Base-by-base conservation (phyloP, 2,329 filamentous ascomycete species). In the Fusarium sp. region DNA sequence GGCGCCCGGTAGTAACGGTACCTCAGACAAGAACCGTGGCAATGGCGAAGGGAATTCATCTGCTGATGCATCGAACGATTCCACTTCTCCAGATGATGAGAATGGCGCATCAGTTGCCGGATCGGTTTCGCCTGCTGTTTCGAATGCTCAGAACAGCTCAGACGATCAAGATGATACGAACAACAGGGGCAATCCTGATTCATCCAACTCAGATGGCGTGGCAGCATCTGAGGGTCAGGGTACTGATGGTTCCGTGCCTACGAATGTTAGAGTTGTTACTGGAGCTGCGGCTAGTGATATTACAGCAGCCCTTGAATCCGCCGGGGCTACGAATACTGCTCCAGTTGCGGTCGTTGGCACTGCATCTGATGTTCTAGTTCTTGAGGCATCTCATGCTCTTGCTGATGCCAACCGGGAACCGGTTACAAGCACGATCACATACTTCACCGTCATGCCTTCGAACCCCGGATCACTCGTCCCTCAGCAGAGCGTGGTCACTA, bases 401-500 rank as follows among this genome's bases (percentile, higher is more conserved):
- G 37, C 31, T 23, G 58, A 59, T 38, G 23, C 52, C 6, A 31
- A 30, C n/a, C 52, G 34, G 12, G 51, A 44, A 23, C 37, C 45
- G 18, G 44, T 69, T 10, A 72, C 60, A 23, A 75, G 63, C 13
- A 75, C 72, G 1, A 47, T 74, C 44, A 71, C 65, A 2, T 75
- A 75, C 64, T 65, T 55, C 20, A 74, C 71, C 10, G 56, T 72
- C 9, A 74, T 77, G 45, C 67, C 77, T 8, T 79, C 79, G 7
- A 74, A 80, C 62, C 72, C 75, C 0, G 76, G 75, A 4, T 60
- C 62, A 20, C 74, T 82, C 20, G 66, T 76, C n/a, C 72, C 70
- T 18, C 68, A 75, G 4, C 72, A 78, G 58, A 79, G 78, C 50
- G 71, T 73, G 44, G 76, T 79, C 9, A 79, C 77, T 16, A 63